Evolutionary conservation across 352 stramenopile genomes (phyloP).

Genomic region (Phytophthora podocarpi): DNA sequence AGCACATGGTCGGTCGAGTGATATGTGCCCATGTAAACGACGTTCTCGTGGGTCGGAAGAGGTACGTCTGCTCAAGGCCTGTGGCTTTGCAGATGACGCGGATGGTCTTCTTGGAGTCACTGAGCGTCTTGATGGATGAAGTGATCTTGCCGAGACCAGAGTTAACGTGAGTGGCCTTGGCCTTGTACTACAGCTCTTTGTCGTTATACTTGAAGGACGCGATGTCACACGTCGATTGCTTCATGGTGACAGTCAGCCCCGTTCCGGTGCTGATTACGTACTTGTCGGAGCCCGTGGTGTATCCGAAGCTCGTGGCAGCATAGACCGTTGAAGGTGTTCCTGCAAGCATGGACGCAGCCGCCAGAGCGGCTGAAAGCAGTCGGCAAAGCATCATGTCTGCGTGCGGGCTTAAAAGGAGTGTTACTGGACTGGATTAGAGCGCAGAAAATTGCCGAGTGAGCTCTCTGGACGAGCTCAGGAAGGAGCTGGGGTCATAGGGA

Average conservation of each 20-base stretch:
- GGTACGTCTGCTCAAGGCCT: constrained; percentile 52
- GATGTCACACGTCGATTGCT: constrained; percentile 52
- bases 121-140: constrained; percentile 37
- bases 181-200: constrained; percentile 50
- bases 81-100: constrained; percentile 39
- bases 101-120: constrained; percentile 43
- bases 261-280: constrained; percentile 43
- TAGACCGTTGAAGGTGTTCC: constrained; percentile 10
- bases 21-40: constrained; percentile 56
- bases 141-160: constrained; percentile 42
- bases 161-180: constrained; percentile 48
- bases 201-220: constrained; percentile 42
- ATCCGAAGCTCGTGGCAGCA: constrained; percentile 39
- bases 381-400: constrained; percentile 14
- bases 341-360: background rate
- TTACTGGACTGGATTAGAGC: constrained; percentile 2
- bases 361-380: constrained; percentile 2
- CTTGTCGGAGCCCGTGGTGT: constrained; percentile 37
- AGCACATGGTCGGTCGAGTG: constrained; percentile 38
- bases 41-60: constrained; percentile 55
- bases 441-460: constrained; percentile 21
- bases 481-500: background rate
- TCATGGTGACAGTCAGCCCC: constrained; percentile 45
- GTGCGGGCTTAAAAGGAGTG: background rate
- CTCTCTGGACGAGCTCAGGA: background rate